Conservation (phyloP, 1,284 basidiomycete species). For the Fomitopsis betulina region DNA sequence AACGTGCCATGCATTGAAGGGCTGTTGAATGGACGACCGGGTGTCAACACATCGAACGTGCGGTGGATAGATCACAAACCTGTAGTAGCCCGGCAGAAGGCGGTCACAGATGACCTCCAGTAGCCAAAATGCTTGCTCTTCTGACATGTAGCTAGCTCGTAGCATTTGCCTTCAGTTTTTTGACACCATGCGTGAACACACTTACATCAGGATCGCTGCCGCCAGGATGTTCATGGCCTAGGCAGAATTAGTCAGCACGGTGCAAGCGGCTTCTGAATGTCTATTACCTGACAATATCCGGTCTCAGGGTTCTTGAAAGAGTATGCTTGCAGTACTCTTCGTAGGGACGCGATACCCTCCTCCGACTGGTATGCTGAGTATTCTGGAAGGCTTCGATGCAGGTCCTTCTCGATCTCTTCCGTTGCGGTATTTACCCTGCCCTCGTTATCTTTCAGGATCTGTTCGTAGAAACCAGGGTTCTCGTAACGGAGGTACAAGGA, state of each 20-base stretch:
- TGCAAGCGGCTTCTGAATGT: slow-evolving; percentile 10
- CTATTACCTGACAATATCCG: slow-evolving; percentile 72
- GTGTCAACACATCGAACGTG: not conserved
- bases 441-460: slow-evolving; percentile 74
- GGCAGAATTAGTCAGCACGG: not conserved
- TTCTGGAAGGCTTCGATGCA: slow-evolving; percentile 92
- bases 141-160: slow-evolving; percentile 85
- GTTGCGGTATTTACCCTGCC: slow-evolving; percentile 86
- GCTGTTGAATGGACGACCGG: slow-evolving; percentile 33
- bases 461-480: slow-evolving; percentile 84
- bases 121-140: slow-evolving; percentile 98
- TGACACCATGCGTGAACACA: not conserved
- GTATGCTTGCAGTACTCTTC: slow-evolving; percentile 94
- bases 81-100: slow-evolving; percentile 95
- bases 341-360: slow-evolving; percentile 79
- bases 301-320: slow-evolving; percentile 96
- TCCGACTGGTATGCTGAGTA: slow-evolving; percentile 92
- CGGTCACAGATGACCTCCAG: slow-evolving; percentile 94
- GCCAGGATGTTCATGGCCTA: slow-evolving; percentile 94
- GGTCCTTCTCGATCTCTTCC: slow-evolving; percentile 99
- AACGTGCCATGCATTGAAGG: slow-evolving; percentile 99
- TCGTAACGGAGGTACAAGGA: slow-evolving; percentile 89
- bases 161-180: not conserved
- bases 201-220: slow-evolving; percentile 87
- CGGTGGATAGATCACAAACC: slow-evolving; percentile 44